Evolutionary conservation across 2,329 filamentous ascomycete genomes (phyloP), one percentile per base, ranked within the genome.

Genomic region (Claviceps sp.): DNA sequence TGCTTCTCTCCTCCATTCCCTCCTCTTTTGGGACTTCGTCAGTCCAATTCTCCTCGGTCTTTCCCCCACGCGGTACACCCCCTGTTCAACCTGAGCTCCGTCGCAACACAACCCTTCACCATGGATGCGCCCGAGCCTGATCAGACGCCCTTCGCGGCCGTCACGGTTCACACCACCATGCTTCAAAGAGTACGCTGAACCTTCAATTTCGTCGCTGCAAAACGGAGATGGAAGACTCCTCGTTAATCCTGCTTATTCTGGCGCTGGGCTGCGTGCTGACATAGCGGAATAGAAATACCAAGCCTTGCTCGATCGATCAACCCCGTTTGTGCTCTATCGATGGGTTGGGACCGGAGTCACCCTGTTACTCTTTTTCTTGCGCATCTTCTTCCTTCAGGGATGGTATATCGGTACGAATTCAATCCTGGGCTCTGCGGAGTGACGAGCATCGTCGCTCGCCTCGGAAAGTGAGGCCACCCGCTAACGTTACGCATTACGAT

Each of bases 71-170:
- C 7, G 24, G 2, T 24, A n/a, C 37, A 34, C 17, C 34, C 30
- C 34, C 43, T 17, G 37, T 5, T 41, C 40, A n/a, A 39, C 26
- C 30, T 39, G 47, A 22, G 13, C 8, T 44, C 38, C 46, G 43
- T 34, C 30, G 19, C 30, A 38, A 16, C 24, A 38, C 19, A 19
- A 11, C 24, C 24, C 40, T 42, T 38, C 60, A 68, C 59, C 51
- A 95, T 95, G 90, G 89, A 96, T 74, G 82, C 82, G 62, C 78
- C 84, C 56, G 89, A 95, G 74, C 84, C 88, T 57, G 89, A 95
- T 48, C 81, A 87, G 73, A 95, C 89, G 70, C 89, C 90, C 72
- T 96, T 95, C 73, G 87, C 85, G 65, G 86, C 89, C 58, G 88
- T 96, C 65, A 86, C 82, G 61, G 82, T 86, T 65, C 91, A 96